Percentiles rank a stretch among this genome's conserved stretches.
These are phyloP conservation scores for Wilcoxina mikolae DNA, from an alignment of 495 filamentous ascomycete species.

Conservation along the genomic window DNA sequence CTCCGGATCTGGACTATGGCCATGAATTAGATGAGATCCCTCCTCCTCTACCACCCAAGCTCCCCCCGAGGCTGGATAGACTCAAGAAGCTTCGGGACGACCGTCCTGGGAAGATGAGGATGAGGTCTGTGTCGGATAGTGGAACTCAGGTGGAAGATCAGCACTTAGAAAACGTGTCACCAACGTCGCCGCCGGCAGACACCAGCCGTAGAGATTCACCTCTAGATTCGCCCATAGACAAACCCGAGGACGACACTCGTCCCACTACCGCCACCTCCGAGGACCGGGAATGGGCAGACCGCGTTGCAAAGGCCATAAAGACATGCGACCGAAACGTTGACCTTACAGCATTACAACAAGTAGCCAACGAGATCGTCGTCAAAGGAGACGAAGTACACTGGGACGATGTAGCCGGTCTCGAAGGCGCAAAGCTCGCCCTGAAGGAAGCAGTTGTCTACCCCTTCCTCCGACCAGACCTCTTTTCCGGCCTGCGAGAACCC, in stretches of 20 bases:
- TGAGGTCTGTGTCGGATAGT: too few relatives aligned
- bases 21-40: neutral
- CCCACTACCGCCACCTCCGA: neutral
- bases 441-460: constrained; percentile 97
- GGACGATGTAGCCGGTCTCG: constrained; percentile 84
- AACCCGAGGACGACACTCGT: neutral
- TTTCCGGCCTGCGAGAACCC: constrained; percentile 87
- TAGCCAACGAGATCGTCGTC: constrained; percentile 91
- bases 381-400: constrained; percentile 91
- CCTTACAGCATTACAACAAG: constrained; percentile 65
- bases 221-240: neutral
- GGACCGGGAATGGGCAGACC: constrained; percentile 5
- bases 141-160: too few relatives aligned
- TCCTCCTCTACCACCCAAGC: neutral
- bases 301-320: constrained; percentile 50
- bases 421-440: constrained; percentile 76
- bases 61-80: neutral
- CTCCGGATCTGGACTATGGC: neutral
- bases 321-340: constrained; percentile 71
- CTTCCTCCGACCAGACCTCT: constrained; percentile 88
- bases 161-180: too few relatives aligned
- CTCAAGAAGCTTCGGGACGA: neutral
- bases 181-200: too few relatives aligned
- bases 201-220: too few relatives aligned
- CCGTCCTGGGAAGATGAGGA: neutral